Evolutionary conservation across 768 basidiomycete species (phyloP), one percentile per base, ranked within the genome.

Genomic region (Xanthoconium purpureum): DNA sequence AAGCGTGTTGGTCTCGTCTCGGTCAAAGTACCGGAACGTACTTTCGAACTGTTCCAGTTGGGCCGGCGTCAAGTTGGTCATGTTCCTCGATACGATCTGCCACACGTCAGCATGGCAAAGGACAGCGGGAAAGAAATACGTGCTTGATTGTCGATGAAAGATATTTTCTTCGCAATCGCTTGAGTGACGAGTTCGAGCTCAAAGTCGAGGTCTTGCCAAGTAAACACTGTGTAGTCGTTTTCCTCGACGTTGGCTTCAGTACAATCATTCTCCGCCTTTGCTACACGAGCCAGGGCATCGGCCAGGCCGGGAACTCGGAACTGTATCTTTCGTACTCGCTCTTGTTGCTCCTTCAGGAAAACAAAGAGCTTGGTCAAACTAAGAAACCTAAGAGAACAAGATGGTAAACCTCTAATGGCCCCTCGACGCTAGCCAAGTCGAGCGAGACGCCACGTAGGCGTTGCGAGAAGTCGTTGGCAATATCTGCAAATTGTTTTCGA

Each of bases 11-110:
- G 88, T 85, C 64, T 91, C 89, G 62, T 98, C 94, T 59, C 85
- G 85, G 73, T 98, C 96, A 66, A 99, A 99, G 74, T 98, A 95
- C 50, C 95, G 84, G 85, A 99, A 98, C 1, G 94, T 96, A 68
- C 88, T 85, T 72, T 98, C 96, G 62, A 97, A 96, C 67, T 98
- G 94, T 68, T 98, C 96, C 24, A 98, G 78, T 67, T 94, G 93
- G 14, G 93, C 94, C 0, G 97, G 94, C 0, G 96, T 96, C 59
- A 99, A 74, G 68, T 98, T 97, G 28, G 93, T 90, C 83, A 92
- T 87, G 63, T 91, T 93, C 44, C 93, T 82, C 13, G 97, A 94
- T 1, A 98, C 90, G 63, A 97, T 91, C 93, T 98, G 62, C 35
- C 24, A 29, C 30, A 17, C 32, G 39, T 69, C 54, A 64, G 60